Evolutionary conservation across 164 flowering plant species (phyloP).

Genomic region (Liriodendron chinense): DNA sequence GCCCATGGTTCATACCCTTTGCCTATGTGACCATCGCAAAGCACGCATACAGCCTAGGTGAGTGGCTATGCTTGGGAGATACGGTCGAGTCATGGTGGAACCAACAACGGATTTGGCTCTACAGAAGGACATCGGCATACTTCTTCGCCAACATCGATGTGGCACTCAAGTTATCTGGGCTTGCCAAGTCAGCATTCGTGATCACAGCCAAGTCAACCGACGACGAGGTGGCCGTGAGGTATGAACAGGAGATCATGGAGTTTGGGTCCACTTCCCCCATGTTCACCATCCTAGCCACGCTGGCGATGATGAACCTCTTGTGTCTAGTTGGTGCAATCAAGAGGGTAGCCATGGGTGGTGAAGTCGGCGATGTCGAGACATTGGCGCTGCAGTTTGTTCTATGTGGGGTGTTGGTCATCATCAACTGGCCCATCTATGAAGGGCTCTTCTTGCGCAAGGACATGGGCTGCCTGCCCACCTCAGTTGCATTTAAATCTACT

Average conservation of each 20-base stretch:
- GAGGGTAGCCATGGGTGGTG: slow-evolving; percentile 11
- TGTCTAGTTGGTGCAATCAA: slow-evolving; percentile 34
- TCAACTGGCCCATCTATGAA: slow-evolving; percentile 57
- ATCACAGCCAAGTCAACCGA: slow-evolving; percentile 55
- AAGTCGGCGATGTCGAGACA: slow-evolving; percentile 6
- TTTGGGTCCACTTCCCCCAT: slow-evolving; percentile 59
- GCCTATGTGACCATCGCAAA: slow-evolving; percentile 36
- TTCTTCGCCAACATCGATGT: slow-evolving; percentile 50
- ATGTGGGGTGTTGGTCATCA: slow-evolving; percentile 37
- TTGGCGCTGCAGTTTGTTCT: slow-evolving; percentile 44
- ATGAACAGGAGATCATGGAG: slow-evolving; percentile 61
- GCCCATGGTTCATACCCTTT: slow-evolving; percentile 68
- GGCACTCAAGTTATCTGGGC: slow-evolving; percentile 36
- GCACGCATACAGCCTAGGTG: slow-evolving; percentile 30
- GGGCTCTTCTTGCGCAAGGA: slow-evolving; percentile 66
- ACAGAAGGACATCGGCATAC: slow-evolving; percentile 52
- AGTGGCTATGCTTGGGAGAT: slow-evolving; percentile 46
- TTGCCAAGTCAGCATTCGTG: slow-evolving; percentile 34
- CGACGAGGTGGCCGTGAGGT: slow-evolving; percentile 42
- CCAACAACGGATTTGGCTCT: slow-evolving; percentile 67
- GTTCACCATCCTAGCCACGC: slow-evolving; percentile 47
- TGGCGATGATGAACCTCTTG: slow-evolving; percentile 55
- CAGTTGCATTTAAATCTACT: slow-evolving; percentile 38
- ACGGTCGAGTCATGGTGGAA: slow-evolving; percentile 70
- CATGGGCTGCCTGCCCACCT: slow-evolving; percentile 54